Evolutionary conservation across 73 alveolate genomes (phyloP).

Genomic region (Tetrahymena thermophila): DNA sequence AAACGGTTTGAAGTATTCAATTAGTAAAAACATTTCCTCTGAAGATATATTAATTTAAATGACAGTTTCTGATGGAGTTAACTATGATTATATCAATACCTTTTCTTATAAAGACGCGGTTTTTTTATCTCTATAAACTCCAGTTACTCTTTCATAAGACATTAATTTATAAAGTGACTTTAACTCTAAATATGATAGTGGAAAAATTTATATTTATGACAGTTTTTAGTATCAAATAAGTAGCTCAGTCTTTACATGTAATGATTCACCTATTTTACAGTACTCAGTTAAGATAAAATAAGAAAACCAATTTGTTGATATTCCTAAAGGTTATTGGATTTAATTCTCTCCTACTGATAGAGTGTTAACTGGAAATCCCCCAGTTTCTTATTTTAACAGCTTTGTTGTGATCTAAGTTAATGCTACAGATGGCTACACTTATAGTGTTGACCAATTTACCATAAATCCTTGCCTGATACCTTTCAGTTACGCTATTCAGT

Average conservation of each 20-base stretch:
- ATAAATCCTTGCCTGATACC: background rate
- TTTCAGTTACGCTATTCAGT: background rate
- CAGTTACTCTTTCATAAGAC: background rate
- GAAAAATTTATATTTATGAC: background rate
- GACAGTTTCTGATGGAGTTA: background rate
- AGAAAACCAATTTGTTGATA: background rate
- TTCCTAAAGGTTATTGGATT: background rate
- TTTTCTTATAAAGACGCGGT: background rate
- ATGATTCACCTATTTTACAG: background rate
- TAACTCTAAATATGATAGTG: background rate
- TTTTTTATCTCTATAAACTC: background rate
- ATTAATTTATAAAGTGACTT: background rate
- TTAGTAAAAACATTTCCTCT: background rate
- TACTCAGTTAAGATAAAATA: background rate
- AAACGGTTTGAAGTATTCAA: background rate
- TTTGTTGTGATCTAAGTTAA: background rate
- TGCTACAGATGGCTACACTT: background rate
- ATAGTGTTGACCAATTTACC: background rate
- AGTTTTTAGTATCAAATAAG: background rate
- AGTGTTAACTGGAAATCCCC: background rate
- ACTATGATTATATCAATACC: background rate
- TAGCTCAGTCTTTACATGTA: background rate
- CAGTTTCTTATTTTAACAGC: background rate
- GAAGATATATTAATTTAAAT: background rate
- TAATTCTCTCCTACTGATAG: background rate